Conservation (phyloP, 148 eudicot species). For the Vaccinium corymbosum region DNA sequence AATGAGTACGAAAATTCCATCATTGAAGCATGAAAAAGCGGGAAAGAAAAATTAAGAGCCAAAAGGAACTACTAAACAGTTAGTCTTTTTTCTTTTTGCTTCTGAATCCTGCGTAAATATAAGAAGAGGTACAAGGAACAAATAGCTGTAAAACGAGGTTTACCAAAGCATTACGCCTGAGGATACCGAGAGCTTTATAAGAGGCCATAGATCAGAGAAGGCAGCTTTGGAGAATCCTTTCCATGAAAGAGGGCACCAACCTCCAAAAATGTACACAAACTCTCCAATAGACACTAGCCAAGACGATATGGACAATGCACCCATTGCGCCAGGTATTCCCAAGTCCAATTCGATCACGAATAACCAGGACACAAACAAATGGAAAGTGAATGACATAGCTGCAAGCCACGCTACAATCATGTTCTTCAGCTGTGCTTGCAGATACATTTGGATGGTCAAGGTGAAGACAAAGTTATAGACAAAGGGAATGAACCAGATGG, state of each 20-base stretch:
- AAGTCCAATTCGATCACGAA: slow-evolving; percentile 31
- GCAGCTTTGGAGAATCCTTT: slow-evolving; percentile 55
- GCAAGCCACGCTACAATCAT: slow-evolving; percentile 43
- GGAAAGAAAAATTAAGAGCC: background rate
- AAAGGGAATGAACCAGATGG: slow-evolving; percentile 61
- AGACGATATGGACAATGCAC: slow-evolving; percentile 39
- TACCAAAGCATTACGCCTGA: slow-evolving; percentile 71
- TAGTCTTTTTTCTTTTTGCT: background rate
- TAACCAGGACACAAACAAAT: slow-evolving; percentile 56
- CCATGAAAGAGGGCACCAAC: slow-evolving; percentile 63
- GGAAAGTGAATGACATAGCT: slow-evolving; percentile 27
- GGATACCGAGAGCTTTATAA: slow-evolving; percentile 50
- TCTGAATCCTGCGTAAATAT: background rate
- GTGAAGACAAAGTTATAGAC: slow-evolving; percentile 35
- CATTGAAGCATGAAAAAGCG: background rate
- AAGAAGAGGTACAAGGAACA: background rate
- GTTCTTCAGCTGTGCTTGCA: slow-evolving; percentile 72
- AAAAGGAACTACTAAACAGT: background rate
- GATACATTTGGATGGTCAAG: slow-evolving; percentile 58
- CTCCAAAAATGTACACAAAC: slow-evolving; percentile 48
- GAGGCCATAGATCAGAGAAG: slow-evolving; percentile 45
- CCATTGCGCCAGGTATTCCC: slow-evolving; percentile 55
- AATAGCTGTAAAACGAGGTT: background rate
- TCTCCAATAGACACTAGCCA: slow-evolving; percentile 46
- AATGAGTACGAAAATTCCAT: background rate